A percentile compares a stretch with the other conserved stretches of the same genome.
These are phyloP conservation scores for Stagonosporopsis cucurbitacearum DNA, from an alignment of 2,329 filamentous ascomycete genomes.

Conservation along the genomic window DNA sequence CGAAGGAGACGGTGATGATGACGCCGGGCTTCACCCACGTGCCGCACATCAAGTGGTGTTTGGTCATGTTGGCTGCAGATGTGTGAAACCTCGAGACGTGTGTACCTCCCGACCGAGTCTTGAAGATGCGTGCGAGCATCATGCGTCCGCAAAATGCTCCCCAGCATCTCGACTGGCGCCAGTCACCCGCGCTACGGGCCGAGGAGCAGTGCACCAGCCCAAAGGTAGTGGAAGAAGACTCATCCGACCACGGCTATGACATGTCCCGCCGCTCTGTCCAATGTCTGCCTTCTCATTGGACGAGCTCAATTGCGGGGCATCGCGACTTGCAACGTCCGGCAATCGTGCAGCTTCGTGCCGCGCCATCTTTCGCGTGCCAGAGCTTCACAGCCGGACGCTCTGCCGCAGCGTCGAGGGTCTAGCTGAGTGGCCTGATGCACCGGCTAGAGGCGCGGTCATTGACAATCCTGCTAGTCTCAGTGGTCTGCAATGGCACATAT, in stretches of 20 bases:
- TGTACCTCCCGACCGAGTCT: background rate
- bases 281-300: conserved; percentile 2
- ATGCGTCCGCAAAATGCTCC: background rate
- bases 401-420: conserved; percentile 26
- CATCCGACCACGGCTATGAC: conserved; percentile 16
- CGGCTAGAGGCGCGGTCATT: conserved; percentile 35
- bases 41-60: conserved; percentile 89
- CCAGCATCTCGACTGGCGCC: conserved; percentile 21
- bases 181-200: conserved; percentile 18
- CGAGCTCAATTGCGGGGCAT: conserved; percentile 44
- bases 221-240: background rate
- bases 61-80: conserved; percentile 60
- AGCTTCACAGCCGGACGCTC: conserved; percentile 26
- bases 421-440: conserved; percentile 27
- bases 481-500: conserved; percentile 23
- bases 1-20: conserved; percentile 88
- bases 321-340: conserved; percentile 28
- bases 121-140: conserved; percentile 2
- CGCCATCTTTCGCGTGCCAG: conserved; percentile 11
- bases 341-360: conserved; percentile 21
- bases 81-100: conserved; percentile 5
- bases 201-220: conserved; percentile 4
- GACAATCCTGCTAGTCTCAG: conserved; percentile 28
- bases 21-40: conserved; percentile 90
- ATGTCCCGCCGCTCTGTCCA: background rate